Evolutionary conservation across 441 rosid genomes (phyloP).

Genomic region (Populus hybrid): DNA sequence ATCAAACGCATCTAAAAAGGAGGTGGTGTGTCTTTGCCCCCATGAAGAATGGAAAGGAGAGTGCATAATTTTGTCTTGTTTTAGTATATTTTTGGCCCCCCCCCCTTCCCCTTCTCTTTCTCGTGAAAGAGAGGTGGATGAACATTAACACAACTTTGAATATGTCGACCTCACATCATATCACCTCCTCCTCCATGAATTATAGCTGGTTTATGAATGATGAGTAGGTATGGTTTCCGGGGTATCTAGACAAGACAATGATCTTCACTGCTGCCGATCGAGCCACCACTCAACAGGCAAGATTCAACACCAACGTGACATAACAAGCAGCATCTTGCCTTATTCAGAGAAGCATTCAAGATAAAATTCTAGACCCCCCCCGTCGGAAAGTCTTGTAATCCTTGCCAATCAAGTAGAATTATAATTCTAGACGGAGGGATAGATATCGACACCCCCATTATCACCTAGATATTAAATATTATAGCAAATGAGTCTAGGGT

Average conservation of each 20-base stretch:
- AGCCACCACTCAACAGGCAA: not conserved
- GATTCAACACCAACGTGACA: not conserved
- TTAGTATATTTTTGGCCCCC: constrained; percentile 21
- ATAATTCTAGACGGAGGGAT: not conserved
- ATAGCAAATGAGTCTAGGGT: not conserved
- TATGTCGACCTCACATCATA: constrained; percentile 30
- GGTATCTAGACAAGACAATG: constrained; percentile 27
- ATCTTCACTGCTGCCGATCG: constrained; percentile 1
- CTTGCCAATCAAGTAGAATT: not conserved
- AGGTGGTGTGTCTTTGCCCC: constrained; percentile 40
- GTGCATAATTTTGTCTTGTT: constrained; percentile 37
- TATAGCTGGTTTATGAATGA: constrained; percentile 9
- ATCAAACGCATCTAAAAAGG: constrained; percentile 39
- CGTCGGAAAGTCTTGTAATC: not conserved
- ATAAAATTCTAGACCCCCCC: not conserved
- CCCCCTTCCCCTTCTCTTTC: not conserved
- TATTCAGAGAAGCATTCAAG: not conserved
- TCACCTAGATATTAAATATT: not conserved
- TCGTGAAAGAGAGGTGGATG: constrained; percentile 22
- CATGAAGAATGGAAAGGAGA: constrained; percentile 32
- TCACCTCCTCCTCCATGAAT: constrained; percentile 17
- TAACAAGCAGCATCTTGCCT: not conserved
- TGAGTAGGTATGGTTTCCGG: constrained; percentile 31
- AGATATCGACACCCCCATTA: not conserved
- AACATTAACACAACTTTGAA: constrained; percentile 22